phyloP scores from a whole-genome alignment of 2,329 filamentous ascomycete genomes.

The Venturia effusa region DNA sequence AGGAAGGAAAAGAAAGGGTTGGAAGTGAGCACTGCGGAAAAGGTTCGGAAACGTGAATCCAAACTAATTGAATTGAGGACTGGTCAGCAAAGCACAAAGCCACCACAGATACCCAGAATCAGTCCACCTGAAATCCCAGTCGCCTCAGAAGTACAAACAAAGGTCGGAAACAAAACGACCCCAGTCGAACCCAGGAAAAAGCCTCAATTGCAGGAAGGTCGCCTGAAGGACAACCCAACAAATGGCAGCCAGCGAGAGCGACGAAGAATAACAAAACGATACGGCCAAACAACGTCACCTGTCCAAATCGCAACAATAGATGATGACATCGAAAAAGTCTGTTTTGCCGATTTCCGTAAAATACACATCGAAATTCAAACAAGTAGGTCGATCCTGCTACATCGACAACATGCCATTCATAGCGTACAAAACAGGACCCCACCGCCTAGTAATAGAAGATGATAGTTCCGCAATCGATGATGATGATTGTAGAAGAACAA shows the following conservation, averaged over 20 bases:
- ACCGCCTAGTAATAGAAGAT: not conserved
- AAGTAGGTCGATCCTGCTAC: not conserved
- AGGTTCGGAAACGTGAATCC: not conserved
- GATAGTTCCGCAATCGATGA: not conserved
- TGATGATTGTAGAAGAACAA: not conserved
- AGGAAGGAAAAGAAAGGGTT: too few species aligned
- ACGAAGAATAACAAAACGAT: too few species aligned
- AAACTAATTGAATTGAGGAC: not conserved
- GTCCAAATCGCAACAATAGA: not conserved
- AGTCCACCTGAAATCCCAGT: not conserved
- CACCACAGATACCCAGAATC: not conserved
- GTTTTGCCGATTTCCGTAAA: not conserved
- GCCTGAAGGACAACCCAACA: not conserved
- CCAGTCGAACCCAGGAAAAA: not conserved
- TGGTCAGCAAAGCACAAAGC: not conserved
- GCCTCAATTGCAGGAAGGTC: not conserved
- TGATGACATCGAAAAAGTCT: not conserved
- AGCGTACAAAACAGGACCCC: not conserved
- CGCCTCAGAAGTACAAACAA: not conserved
- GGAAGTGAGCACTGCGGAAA: too few species aligned
- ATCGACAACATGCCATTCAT: not conserved
- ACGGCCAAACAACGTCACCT: not conserved
- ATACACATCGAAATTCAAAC: not conserved
- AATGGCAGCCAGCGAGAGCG: not conserved
- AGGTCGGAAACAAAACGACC: not conserved